Base-by-base conservation (phyloP, 352 stramenopile genomes). In the Phytophthora pseudosyringae region DNA sequence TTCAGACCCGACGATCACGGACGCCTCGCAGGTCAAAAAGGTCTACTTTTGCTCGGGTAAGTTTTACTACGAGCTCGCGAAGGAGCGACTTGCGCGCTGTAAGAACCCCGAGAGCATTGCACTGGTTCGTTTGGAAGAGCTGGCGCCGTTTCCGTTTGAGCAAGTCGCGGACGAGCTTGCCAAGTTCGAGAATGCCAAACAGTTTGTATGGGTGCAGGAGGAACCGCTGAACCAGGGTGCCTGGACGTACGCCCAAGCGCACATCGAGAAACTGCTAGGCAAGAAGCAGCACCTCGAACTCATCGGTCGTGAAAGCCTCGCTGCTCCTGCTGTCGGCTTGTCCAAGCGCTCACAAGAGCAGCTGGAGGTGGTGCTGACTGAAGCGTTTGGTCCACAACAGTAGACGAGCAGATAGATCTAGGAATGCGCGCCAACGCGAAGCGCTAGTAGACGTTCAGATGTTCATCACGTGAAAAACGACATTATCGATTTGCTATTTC, bases 41-140 rank as follows among this genome's bases (percentile, higher is more conserved):
- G 71, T 95, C 3, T 75, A 91, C 51, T 90, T 94, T 46, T 92
- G 85, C 66, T 92, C 86, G 11, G 87, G 86, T 28, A 95, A 95
- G 29, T 88, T 95, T 53, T 95, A 92, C 70, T 95, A 95, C 59
- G 87, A 95, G 25, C 75, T 95, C 12, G 78, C 88, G 28, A 85
- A 83, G 55, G 82, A 90, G 47, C 81, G 86, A 13, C 71, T 74
- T 47, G 69, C 64, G 8, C 82, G 79, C 15, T 68, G 71, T n/a
- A 76, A 69, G 18, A 65, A 76, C 35, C 69, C 77, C 0, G 64
- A 83, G 4, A 76, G 80, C 35, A 80, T 89, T 39, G 86, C 85
- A 16, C 85, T 95, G 36, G 58, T 94, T 28, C 86, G 87, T 46
- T 13, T 95, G 28, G 87, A 95, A 76, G 85, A 95, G 62, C 70